Evolutionary conservation across 768 basidiomycete genomes (phyloP).

Genomic region (Lepiota subincarnata): DNA sequence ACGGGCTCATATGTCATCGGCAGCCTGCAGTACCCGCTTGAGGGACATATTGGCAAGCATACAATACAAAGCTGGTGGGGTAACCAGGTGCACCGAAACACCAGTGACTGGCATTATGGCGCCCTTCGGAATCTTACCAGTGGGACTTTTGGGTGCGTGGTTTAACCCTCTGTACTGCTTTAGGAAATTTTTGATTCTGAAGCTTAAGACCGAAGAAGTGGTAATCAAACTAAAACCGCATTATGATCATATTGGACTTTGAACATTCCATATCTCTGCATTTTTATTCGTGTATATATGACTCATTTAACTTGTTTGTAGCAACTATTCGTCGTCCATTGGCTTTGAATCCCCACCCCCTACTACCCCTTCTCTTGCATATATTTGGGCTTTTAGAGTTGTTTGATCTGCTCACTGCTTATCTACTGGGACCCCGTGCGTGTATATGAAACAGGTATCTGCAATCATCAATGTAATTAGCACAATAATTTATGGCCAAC

Average conservation of each 20-base stretch:
- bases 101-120: conserved; percentile 29
- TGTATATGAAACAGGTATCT: too few relatives aligned
- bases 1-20: neutral
- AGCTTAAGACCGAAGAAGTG: neutral
- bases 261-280: neutral
- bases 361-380: too few relatives aligned
- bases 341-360: too few relatives aligned
- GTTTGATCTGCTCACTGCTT: too few relatives aligned
- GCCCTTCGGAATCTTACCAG: conserved; percentile 21
- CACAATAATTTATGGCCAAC: too few relatives aligned
- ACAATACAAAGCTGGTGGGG: conserved; percentile 42
- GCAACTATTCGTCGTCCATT: too few relatives aligned
- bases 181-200: neutral
- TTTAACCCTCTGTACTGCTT: neutral
- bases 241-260: neutral
- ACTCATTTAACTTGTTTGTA: too few relatives aligned
- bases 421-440: too few relatives aligned
- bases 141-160: conserved; percentile 34
- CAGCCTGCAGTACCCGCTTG: conserved; percentile 43
- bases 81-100: conserved; percentile 30
- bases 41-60: conserved; percentile 33
- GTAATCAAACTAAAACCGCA: neutral
- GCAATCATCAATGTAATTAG: too few relatives aligned
- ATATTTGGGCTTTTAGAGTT: too few relatives aligned
- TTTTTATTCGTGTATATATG: neutral